Base-by-base conservation (phyloP, 306 rosid species). In the Herpetospermum pedunculosum region DNA sequence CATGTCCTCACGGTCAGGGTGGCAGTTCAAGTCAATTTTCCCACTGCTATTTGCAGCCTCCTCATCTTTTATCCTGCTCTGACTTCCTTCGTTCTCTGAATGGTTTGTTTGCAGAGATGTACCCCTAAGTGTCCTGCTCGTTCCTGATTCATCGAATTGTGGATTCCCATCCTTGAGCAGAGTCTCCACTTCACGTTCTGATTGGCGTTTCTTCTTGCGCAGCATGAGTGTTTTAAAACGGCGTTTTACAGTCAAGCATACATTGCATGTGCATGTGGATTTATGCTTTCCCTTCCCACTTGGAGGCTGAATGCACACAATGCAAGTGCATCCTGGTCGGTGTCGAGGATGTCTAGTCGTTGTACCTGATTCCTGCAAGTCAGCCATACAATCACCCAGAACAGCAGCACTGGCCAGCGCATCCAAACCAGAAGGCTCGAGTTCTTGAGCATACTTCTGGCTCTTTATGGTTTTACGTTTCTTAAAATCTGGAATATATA, bases 251-350 rank as follows among this genome's bases (percentile, higher is more conserved):
- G 96, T 91, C 84, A 85, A 65, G 88, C 99, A 94, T 62, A 91
- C 99, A 0, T 94, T 89, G 88, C 99, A 91, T 53, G 92, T 87
- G 76, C 99, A 95, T 7, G 92, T 83, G 14, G 96, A 83, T 79
- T 85, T 86, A 80, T 91, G 99, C 83, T 84, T 91, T 18, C 97
- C 97, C 82, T 91, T 95, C 60, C 99, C 99, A 19, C 99, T 95
- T 5, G 99, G 97, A 6, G 97, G 97, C 80, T 95, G 99, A 74
- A 87, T 91, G 83, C 99, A 95, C 70, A 89, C 97, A 4, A 95
- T 95, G 78, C 99, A 95, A 63, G 89, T 83, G 87, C 99, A 95
- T 38, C 99, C 99, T 0, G 92, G 89, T 18, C 97, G 96, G 77
- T 89, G 99, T 58, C 96, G 79, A 2, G 99, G 97, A 81, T 89